Evolutionary conservation across 495 filamentous ascomycete species (phyloP).

Genomic region (Trichoderma gamsii): DNA sequence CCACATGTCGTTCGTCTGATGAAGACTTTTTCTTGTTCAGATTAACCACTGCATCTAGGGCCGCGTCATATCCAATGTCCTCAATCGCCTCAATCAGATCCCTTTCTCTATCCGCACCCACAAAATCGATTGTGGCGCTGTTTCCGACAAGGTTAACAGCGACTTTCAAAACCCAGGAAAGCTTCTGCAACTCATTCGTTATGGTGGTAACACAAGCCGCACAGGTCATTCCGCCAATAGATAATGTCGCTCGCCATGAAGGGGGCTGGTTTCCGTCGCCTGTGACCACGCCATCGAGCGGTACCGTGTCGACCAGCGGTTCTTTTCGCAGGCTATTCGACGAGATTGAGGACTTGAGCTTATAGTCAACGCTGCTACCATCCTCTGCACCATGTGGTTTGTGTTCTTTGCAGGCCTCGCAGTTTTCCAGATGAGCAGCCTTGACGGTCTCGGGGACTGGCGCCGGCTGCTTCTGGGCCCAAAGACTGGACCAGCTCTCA

Average conservation of each 20-base stretch:
- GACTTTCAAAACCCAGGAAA: conserved; percentile 56
- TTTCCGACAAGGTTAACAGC: conserved; percentile 67
- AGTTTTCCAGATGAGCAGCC: conserved; percentile 26
- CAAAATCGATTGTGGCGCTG: conserved; percentile 62
- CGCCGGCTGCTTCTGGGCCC: conserved; percentile 27
- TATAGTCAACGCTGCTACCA: conserved; percentile 16
- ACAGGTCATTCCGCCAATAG: conserved; percentile 83
- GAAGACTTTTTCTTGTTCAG: conserved; percentile 22
- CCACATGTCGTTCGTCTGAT: conserved; percentile 48
- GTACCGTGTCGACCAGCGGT: neutral
- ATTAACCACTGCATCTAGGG: conserved; percentile 46
- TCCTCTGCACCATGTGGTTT: neutral
- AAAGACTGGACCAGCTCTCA: conserved; percentile 11
- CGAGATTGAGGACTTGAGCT: conserved; percentile 4
- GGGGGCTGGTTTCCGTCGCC: conserved; percentile 1
- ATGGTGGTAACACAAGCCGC: conserved; percentile 64
- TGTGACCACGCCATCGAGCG: conserved; percentile 6
- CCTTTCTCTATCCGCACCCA: conserved; percentile 43
- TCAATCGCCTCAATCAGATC: conserved; percentile 66
- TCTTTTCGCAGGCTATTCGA: neutral
- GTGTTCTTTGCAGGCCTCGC: conserved; percentile 6
- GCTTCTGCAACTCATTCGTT: conserved; percentile 55
- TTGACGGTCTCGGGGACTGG: neutral
- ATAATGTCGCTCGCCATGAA: conserved; percentile 53
- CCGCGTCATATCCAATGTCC: conserved; percentile 72